These are phyloP conservation scores for Poteriospumella lacustris DNA, from an alignment of 108 stramenopile genomes.

Conservation along the genomic window DNA sequence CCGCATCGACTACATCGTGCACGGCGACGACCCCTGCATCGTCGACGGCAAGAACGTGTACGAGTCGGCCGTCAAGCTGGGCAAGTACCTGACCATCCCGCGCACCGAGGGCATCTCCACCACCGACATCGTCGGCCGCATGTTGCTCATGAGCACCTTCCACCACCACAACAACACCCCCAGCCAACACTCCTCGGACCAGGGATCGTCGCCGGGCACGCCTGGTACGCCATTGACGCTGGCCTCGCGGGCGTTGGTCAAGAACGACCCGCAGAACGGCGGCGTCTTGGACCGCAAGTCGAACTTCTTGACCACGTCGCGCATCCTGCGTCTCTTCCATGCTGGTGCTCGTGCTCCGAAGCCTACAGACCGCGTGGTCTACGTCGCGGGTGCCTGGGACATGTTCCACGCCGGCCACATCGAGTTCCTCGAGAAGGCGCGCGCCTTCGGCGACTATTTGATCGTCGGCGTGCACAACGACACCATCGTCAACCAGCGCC, in stretches of 20 bases:
- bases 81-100: slow-evolving; percentile 70
- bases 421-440: slow-evolving; percentile 66
- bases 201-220: slow-evolving; percentile 33
- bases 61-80: slow-evolving; percentile 51
- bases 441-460: slow-evolving; percentile 79
- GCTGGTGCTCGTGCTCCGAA: slow-evolving; percentile 74
- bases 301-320: slow-evolving; percentile 75
- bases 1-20: slow-evolving; percentile 85
- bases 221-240: not conserved
- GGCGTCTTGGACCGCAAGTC: not conserved
- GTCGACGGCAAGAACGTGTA: slow-evolving; percentile 61
- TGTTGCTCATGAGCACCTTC: slow-evolving; percentile 82
- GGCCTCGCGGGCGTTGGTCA: too few relatives aligned
- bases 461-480: slow-evolving; percentile 97
- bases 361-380: slow-evolving; percentile 75
- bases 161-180: slow-evolving; percentile 63
- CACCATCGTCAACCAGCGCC: slow-evolving; percentile 73
- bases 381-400: slow-evolving; percentile 96
- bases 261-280: not conserved
- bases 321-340: slow-evolving; percentile 80
- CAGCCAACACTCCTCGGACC: slow-evolving; percentile 38
- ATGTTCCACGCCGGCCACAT: slow-evolving; percentile 98
- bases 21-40: slow-evolving; percentile 98
- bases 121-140: slow-evolving; percentile 97
- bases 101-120: slow-evolving; percentile 98